phyloP scores from a whole-genome alignment of 2,329 filamentous ascomycete genomes.

The Aspergillus unguis region DNA sequence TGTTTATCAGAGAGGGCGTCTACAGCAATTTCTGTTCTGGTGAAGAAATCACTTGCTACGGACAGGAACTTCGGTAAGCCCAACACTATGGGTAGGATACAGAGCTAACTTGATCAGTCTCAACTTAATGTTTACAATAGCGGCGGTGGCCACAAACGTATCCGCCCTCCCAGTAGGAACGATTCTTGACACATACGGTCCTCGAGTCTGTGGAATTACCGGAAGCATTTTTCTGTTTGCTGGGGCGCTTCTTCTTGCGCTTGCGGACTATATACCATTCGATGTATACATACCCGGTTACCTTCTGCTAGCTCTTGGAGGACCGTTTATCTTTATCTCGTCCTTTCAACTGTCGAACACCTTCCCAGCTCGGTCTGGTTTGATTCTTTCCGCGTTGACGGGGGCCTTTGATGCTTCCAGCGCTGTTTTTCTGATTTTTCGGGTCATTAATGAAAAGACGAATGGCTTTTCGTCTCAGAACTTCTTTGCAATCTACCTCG shows the following conservation, averaged over 20 bases:
- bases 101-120: constrained; percentile 45
- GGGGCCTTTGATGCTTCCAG: constrained; percentile 82
- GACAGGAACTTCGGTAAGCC: constrained; percentile 54
- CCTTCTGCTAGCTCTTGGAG: constrained; percentile 71
- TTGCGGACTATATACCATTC: constrained; percentile 61
- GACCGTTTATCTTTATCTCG: constrained; percentile 77
- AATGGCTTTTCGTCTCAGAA: constrained; percentile 59
- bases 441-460: constrained; percentile 64
- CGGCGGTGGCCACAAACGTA: constrained; percentile 83
- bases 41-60: constrained; percentile 55
- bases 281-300: constrained; percentile 75
- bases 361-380: constrained; percentile 70
- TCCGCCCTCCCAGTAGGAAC: constrained; percentile 81
- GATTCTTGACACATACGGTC: constrained; percentile 78
- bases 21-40: constrained; percentile 63
- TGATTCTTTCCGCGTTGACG: constrained; percentile 76
- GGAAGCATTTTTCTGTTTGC: constrained; percentile 65
- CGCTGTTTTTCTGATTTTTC: constrained; percentile 72
- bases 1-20: constrained; percentile 70
- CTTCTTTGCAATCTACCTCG: constrained; percentile 71
- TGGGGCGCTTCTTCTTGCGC: constrained; percentile 71
- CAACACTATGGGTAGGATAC: neutral
- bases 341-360: constrained; percentile 83
- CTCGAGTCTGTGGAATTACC: constrained; percentile 69
- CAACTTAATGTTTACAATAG: constrained; percentile 90